These are phyloP conservation scores for Cladosporium sp. DNA, from an alignment of 2,329 filamentous ascomycete genomes.

Conservation along the genomic window DNA sequence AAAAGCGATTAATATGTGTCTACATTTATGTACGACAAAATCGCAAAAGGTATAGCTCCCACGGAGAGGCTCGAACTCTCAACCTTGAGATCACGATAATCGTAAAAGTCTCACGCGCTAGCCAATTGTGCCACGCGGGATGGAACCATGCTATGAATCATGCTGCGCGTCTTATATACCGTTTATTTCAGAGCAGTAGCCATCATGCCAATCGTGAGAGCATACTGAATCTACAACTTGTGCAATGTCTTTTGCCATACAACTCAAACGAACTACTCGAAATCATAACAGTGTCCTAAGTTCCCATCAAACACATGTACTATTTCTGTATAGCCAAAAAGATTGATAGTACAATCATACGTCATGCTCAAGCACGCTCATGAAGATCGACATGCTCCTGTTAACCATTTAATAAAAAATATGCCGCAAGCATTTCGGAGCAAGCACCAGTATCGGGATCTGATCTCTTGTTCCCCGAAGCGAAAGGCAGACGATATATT, in stretches of 20 bases:
- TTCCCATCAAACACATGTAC: not conserved
- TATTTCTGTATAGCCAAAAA: not conserved
- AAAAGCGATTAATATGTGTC: not conserved
- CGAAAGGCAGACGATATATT: not conserved
- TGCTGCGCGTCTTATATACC: not conserved
- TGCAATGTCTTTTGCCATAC: not conserved
- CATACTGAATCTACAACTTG: not conserved
- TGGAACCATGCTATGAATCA: not conserved
- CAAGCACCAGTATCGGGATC: not conserved
- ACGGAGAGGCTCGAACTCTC: conserved; percentile 39
- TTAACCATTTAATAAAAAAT: not conserved
- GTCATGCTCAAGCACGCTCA: not conserved
- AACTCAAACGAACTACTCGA: not conserved
- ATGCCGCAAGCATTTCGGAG: not conserved
- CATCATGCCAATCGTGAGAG: not conserved
- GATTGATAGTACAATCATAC: not conserved
- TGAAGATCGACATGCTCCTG: not conserved
- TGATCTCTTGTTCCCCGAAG: not conserved
- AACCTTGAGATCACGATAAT: conserved; percentile 38
- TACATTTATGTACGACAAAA: not conserved
- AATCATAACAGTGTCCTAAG: not conserved
- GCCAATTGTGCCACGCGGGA: conserved; percentile 41
- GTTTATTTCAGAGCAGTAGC: no score
- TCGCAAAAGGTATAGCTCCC: conserved; percentile 26
- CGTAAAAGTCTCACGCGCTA: conserved; percentile 42